A percentile compares a stretch with the other conserved stretches of the same genome.
Conservation (phyloP, 352 stramenopile species). For the Phytopythium mirpurense region DNA sequence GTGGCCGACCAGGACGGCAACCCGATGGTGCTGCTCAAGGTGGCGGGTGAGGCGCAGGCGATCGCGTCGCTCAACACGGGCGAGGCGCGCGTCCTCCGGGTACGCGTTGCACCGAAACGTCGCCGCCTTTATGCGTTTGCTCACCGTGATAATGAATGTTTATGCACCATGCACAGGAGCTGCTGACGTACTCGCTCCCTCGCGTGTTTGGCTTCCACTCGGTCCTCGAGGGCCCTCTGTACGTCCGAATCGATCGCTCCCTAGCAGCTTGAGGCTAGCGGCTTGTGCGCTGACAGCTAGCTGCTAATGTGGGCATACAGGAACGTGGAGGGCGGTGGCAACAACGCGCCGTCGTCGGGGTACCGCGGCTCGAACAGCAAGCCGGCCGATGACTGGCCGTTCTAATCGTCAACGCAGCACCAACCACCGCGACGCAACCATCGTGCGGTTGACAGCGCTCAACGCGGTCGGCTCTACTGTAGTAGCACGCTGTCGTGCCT, state of each 20-base stretch:
- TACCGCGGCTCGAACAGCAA: slow-evolving; percentile 33
- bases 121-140: neutral
- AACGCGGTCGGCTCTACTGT: no score
- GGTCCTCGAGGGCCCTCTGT: slow-evolving; percentile 65
- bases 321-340: slow-evolving; percentile 36
- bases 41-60: slow-evolving; percentile 41
- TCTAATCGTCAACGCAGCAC: no score
- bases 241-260: no score
- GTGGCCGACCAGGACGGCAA: slow-evolving; percentile 36
- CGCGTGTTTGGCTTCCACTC: slow-evolving; percentile 75
- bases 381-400: slow-evolving; percentile 67
- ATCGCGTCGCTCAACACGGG: slow-evolving; percentile 58
- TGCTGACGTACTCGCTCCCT: slow-evolving; percentile 74
- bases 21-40: slow-evolving; percentile 49
- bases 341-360: slow-evolving; percentile 23
- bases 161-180: no score
- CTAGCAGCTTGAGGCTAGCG: no score
- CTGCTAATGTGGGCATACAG: no score
- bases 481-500: no score
- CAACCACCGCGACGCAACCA: no score
- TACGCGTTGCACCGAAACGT: slow-evolving; percentile 1
- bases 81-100: slow-evolving; percentile 54
- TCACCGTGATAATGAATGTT: no score
- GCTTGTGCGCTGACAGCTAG: neutral
- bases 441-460: no score